A percentile compares a stretch with the other conserved stretches of the same genome.
Conservation (phyloP, 768 basidiomycete genomes). For the Lepiota brunneoincarnata region DNA sequence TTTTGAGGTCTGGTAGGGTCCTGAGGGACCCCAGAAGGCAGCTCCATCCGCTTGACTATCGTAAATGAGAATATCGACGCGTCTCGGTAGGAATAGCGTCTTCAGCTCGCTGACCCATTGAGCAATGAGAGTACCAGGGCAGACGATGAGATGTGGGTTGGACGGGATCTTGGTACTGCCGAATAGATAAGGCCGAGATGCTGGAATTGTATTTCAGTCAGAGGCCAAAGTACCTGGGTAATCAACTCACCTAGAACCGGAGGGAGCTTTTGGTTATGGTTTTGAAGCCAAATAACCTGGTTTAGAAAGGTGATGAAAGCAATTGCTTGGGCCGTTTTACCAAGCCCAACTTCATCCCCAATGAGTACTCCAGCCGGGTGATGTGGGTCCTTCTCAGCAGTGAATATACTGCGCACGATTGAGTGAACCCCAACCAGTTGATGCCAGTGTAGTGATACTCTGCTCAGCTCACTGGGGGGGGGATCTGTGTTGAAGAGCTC, state of each 20-base stretch:
- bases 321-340: slow-evolving; percentile 25
- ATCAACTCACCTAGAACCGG: slow-evolving; percentile 20
- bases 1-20: slow-evolving; percentile 15
- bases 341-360: slow-evolving; percentile 27
- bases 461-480: neutral
- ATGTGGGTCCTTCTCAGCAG: neutral
- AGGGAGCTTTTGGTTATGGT: slow-evolving; percentile 8
- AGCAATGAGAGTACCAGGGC: slow-evolving; percentile 20
- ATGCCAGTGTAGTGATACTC: slow-evolving; percentile 19
- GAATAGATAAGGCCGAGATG: slow-evolving; percentile 12
- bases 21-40: slow-evolving; percentile 19
- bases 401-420: slow-evolving; percentile 15
- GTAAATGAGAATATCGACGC: slow-evolving; percentile 26
- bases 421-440: slow-evolving; percentile 18
- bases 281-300: neutral
- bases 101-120: slow-evolving; percentile 24
- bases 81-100: slow-evolving; percentile 10
- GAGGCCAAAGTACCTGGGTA: neutral
- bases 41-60: slow-evolving; percentile 1
- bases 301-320: slow-evolving; percentile 19
- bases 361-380: slow-evolving; percentile 15
- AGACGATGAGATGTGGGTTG: slow-evolving; percentile 20
- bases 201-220: slow-evolving; percentile 3
- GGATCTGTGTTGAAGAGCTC: neutral
- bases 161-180: slow-evolving; percentile 10